Base-by-base conservation (phyloP, 352 stramenopile genomes). In the Phytophthora uliginosa region DNA sequence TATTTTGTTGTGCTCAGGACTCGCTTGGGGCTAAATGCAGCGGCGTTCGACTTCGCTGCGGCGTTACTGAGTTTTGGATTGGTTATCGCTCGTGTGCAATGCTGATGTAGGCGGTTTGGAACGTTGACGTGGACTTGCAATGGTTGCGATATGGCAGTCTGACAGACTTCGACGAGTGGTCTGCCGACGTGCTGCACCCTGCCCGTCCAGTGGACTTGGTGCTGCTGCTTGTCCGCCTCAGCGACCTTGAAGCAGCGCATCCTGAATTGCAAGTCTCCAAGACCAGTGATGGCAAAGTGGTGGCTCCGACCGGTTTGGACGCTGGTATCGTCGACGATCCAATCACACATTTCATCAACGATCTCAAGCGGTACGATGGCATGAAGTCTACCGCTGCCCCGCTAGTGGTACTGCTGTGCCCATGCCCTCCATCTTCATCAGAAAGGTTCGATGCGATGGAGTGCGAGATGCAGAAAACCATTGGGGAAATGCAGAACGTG, bases 71-170 rank as follows among this genome's bases (percentile, higher is more conserved):
- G 3, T 36, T 26, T 42, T 13, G 52, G 38, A 36, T 58, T 36
- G n/a, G 31, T 56, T 58, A 8, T 59, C 22, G 50, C 24, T 33
- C 24, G 22, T 45, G n/a, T 72, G 47, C 38, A n/a, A 63, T 72
- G 58, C 2, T 61, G 45, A 17, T 47, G 42, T 66, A 82, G 73
- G 73, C 63, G n/a, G 60, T 86, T 38, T 72, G 45, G 42, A 55
- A 61, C 15, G 72, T 61, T 34, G n/a, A 64, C 13, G 73, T 81
- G 20, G 64, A 76, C 15, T 53, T 90, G 45, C 72, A 91, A 36
- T 93, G 86, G 86, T 66, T 93, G 33, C 62, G 53, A 34, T 93
- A 93, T 64, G 86, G 83, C 38, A 83, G 74, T 66, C 50, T 84
- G 0, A 63, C 66, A 56, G 59, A 86, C 26, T 72, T 85, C 18